Evolutionary conservation across 2,329 filamentous ascomycete species (phyloP), one percentile per base, ranked within the genome.

Genomic region (Mycogone perniciosa): DNA sequence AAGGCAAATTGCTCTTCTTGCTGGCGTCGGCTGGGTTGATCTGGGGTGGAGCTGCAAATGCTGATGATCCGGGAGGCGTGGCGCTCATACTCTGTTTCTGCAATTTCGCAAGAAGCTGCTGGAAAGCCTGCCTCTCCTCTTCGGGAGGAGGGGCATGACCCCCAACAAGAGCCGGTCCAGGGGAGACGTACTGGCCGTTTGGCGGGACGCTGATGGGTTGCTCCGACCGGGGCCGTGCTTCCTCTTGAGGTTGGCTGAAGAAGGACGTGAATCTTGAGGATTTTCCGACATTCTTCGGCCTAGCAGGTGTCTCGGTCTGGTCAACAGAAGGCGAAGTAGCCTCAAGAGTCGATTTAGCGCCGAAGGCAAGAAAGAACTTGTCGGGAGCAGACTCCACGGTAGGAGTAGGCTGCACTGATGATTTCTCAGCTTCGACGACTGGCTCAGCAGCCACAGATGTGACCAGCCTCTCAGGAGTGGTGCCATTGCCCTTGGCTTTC

Each of bases 191-290:
- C 8, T 48, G 42, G 11, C 20, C n/a, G 11, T 34, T 34, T 20
- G 52, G 48, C 4, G 52, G 52, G 13, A 54, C 48, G 13, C 44
- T 51, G 9, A 71, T 71, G 6, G 74, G 66, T 3, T 74, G 70
- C 51, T 83, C 80, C 1, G 73, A 72, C 54, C 74, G 74, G 27
- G 71, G 67, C 50, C 73, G 70, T 13, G 66, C 67, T 51, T 82
- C 80, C 56, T 85, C 76, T n/a, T 72, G 66, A 4, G 66, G 56
- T 20, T 68, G 67, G 8, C 64, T 59, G 64, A 91, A 89, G 60
- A 96, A 87, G 3, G 86, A 89, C 46, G 89, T 90, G 64, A 96
- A 96, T 49, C 89, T 80, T 9, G 91, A 96, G 5, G 87, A 81
- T 62, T 92, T 91, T 29, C 63, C 68, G 3, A 69, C 71, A 1